These are phyloP conservation scores for Pseudocohnilembus persalinus DNA, from an alignment of 169 alveolate species.

Conservation along the genomic window DNA sequence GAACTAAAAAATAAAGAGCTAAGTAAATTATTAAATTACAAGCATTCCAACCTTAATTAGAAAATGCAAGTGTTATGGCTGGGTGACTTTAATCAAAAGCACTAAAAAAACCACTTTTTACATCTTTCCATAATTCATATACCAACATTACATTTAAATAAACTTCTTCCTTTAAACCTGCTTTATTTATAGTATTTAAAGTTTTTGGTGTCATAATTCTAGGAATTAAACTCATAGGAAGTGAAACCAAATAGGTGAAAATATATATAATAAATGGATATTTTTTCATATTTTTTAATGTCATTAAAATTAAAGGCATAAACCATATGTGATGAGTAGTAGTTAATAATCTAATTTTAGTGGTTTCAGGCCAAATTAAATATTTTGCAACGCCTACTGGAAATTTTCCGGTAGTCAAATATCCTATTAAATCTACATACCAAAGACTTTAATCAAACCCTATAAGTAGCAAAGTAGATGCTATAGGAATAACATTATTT, in stretches of 20 bases:
- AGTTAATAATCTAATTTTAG: slow-evolving; percentile 41
- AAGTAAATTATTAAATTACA: not conserved
- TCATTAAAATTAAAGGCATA: slow-evolving; percentile 31
- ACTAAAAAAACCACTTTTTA: slow-evolving; percentile 7
- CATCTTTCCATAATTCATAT: slow-evolving; percentile 47
- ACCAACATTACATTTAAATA: slow-evolving; percentile 38
- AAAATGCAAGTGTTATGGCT: not conserved
- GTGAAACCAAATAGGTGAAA: slow-evolving; percentile 19
- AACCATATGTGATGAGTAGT: slow-evolving; percentile 50
- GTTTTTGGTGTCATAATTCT: slow-evolving; percentile 31
- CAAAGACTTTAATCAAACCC: slow-evolving; percentile 47
- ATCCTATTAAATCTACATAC: slow-evolving; percentile 44
- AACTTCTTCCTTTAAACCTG: slow-evolving; percentile 29
- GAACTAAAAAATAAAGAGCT: not conserved
- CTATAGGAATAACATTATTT: slow-evolving; percentile 29
- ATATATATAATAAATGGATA: slow-evolving; percentile 24
- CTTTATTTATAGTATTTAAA: not conserved
- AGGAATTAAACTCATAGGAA: slow-evolving; percentile 7
- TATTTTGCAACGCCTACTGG: slow-evolving; percentile 53
- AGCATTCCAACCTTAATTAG: not conserved
- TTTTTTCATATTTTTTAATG: slow-evolving; percentile 19
- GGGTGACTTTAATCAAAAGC: not conserved
- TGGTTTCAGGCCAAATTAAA: slow-evolving; percentile 53
- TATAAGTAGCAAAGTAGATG: slow-evolving; percentile 37
- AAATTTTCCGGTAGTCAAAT: slow-evolving; percentile 20